Evolutionary conservation across 148 eudicot species (phyloP).

Genomic region (Chenopodium formosanum): DNA sequence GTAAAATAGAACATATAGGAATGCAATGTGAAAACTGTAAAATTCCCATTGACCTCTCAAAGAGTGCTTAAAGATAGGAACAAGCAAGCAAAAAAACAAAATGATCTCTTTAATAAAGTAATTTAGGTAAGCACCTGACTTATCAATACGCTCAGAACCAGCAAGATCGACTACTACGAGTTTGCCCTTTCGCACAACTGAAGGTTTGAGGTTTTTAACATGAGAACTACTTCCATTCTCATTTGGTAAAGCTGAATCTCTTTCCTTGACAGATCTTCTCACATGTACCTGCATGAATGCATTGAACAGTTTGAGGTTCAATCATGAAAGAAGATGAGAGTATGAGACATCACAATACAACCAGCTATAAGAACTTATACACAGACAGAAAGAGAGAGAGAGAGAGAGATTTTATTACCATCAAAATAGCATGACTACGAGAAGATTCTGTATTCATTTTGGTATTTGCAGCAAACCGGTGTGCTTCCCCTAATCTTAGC

Average conservation of each 20-base stretch:
- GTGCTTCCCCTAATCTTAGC: conserved; percentile 77
- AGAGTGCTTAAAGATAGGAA: background rate
- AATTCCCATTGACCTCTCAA: background rate
- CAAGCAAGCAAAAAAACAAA: conserved; percentile 5
- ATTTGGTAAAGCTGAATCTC: conserved; percentile 39
- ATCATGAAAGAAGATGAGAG: background rate
- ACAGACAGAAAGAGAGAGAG: too few relatives aligned
- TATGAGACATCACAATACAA: background rate
- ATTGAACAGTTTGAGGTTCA: conserved; percentile 5
- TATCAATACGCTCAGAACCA: conserved; percentile 87
- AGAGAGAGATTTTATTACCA: conserved; percentile 46
- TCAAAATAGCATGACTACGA: conserved; percentile 88
- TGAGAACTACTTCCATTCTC: conserved; percentile 53
- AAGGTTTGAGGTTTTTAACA: conserved; percentile 55
- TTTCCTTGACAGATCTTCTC: conserved; percentile 60
- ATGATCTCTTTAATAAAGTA: conserved; percentile 4
- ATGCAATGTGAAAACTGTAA: background rate
- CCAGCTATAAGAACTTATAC: background rate
- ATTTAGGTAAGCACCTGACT: conserved; percentile 56
- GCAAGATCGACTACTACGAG: conserved; percentile 91
- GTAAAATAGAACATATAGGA: background rate
- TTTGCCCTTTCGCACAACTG: conserved; percentile 72
- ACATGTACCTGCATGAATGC: conserved; percentile 58
- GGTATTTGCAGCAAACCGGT: conserved; percentile 93
- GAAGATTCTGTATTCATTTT: conserved; percentile 93